Evolutionary conservation across 1,284 basidiomycete genomes (phyloP).

Genomic region (Cystobasidiaceae sp.): DNA sequence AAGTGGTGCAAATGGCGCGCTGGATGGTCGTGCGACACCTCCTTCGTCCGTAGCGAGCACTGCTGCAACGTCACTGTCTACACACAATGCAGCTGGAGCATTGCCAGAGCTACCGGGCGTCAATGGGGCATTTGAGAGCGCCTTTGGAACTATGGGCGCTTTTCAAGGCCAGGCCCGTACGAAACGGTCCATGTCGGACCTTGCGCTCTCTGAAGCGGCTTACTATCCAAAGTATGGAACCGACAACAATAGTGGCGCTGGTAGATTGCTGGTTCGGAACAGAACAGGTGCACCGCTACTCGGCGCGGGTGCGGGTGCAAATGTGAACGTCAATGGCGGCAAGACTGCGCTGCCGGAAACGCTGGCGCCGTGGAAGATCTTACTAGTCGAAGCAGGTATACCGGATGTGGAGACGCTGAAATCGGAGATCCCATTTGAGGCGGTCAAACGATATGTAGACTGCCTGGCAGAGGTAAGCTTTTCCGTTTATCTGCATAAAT

Average conservation of each 20-base stretch:
- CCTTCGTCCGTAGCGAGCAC: not conserved
- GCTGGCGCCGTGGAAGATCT: not conserved
- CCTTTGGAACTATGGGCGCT: too few relatives aligned
- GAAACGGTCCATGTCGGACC: too few relatives aligned
- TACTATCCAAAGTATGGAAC: too few relatives aligned
- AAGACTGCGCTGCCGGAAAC: not conserved
- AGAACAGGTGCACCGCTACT: not conserved
- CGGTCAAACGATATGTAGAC: constrained; percentile 15
- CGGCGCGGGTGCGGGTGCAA: too few relatives aligned
- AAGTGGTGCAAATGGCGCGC: not conserved
- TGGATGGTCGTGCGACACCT: not conserved
- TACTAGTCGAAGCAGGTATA: constrained; percentile 2
- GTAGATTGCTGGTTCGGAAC: too few relatives aligned
- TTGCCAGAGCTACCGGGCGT: not conserved
- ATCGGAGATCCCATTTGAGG: constrained; percentile 16
- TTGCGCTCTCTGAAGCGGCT: too few relatives aligned
- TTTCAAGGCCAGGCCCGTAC: too few relatives aligned
- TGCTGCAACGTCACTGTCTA: not conserved
- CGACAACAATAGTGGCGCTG: too few relatives aligned
- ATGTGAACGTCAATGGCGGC: not conserved
- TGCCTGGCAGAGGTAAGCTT: constrained; percentile 12
- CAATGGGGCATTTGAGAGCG: not conserved
- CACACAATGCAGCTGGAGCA: not conserved
- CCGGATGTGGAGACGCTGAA: constrained; percentile 8
- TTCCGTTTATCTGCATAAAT: not conserved